Evolutionary conservation across 306 rosid species (phyloP).

Genomic region (Ormosia semicastrata): DNA sequence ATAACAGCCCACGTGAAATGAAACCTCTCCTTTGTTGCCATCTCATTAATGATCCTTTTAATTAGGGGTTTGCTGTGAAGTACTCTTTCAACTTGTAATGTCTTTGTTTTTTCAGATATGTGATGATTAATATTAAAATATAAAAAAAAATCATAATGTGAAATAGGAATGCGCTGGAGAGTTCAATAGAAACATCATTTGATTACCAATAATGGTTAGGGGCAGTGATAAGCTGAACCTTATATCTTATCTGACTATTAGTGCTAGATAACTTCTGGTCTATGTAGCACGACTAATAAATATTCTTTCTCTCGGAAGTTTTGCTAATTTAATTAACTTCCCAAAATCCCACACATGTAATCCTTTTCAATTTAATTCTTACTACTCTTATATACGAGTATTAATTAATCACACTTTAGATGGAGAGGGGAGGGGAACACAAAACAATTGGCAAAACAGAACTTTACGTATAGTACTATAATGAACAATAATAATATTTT

Average conservation of each 20-base stretch:
- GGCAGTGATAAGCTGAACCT: no score
- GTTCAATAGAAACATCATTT: no score
- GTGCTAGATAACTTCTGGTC: no score
- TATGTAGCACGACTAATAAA: no score
- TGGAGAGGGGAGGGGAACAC: not conserved
- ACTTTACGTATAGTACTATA: not conserved
- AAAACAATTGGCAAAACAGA: slow-evolving; percentile 4
- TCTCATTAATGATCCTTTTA: not conserved
- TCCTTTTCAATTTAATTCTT: not conserved
- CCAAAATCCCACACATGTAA: not conserved
- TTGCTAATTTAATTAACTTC: not conserved
- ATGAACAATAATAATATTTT: not conserved
- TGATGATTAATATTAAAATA: no score
- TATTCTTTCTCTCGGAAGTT: not conserved
- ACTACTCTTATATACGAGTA: not conserved
- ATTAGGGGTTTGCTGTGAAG: not conserved
- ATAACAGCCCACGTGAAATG: slow-evolving; percentile 25
- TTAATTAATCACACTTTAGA: not conserved
- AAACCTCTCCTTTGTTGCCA: slow-evolving; percentile 2
- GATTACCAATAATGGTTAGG: no score
- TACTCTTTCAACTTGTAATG: not conserved
- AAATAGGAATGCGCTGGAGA: no score
- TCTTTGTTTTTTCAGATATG: no score
- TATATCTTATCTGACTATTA: no score
- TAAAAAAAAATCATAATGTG: no score